phyloP scores from a whole-genome alignment of 169 alveolate genomes.

The Plasmodium coatneyi region DNA sequence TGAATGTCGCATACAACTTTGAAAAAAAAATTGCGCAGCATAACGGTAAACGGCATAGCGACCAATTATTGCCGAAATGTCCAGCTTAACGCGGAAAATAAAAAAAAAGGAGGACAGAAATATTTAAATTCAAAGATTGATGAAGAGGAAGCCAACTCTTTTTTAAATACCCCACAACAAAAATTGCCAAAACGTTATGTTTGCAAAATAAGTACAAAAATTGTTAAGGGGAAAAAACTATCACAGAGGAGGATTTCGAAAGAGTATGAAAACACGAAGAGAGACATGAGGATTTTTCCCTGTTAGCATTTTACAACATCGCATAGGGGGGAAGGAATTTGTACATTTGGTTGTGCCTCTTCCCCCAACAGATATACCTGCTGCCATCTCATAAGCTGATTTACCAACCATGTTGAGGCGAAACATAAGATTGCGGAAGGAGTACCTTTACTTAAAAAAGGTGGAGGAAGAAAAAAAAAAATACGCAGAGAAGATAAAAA shows the following conservation, averaged over 20 bases:
- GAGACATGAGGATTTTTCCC: neutral
- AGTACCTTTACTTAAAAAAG: slow-evolving; percentile 93
- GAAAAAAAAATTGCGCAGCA: neutral
- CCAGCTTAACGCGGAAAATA: neutral
- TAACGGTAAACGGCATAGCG: neutral
- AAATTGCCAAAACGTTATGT: neutral
- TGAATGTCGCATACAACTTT: neutral
- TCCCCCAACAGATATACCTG: neutral
- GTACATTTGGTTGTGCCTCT: neutral
- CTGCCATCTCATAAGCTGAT: neutral
- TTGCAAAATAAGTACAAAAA: neutral
- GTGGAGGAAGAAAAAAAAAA: slow-evolving; percentile 91
- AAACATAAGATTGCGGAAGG: slow-evolving; percentile 95
- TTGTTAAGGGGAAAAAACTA: neutral
- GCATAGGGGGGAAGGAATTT: neutral
- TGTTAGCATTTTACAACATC: neutral
- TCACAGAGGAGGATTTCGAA: neutral
- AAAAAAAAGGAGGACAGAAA: neutral
- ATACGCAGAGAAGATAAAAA: slow-evolving; percentile 88
- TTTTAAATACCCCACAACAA: neutral
- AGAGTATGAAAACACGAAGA: neutral
- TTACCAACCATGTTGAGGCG: slow-evolving; percentile 91
- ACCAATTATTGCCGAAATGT: neutral
- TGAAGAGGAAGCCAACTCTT: neutral
- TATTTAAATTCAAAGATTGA: neutral